Percentiles rank a stretch among this genome's conserved stretches.
These are phyloP conservation scores for Mrakia frigida DNA, from an alignment of 768 basidiomycete genomes.

Conservation along the genomic window DNA sequence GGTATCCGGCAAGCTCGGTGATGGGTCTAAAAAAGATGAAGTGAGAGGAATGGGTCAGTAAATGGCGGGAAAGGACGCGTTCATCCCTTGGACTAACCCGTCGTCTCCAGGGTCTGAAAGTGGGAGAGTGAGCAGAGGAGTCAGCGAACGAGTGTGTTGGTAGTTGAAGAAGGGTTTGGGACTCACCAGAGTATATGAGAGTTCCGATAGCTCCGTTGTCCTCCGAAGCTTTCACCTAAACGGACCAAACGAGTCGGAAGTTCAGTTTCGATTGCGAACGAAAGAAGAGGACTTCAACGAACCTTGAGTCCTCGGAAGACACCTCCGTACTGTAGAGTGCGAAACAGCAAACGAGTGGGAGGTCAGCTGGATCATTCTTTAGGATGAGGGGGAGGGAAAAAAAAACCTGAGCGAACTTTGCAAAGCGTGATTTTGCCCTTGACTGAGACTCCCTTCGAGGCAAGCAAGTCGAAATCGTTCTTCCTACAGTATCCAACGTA, in stretches of 20 bases:
- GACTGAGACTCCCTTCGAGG: slow-evolving; percentile 61
- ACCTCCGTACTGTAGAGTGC: slow-evolving; percentile 39
- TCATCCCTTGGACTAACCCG: slow-evolving; percentile 62
- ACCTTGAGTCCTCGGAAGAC: slow-evolving; percentile 77
- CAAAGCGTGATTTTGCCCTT: slow-evolving; percentile 71
- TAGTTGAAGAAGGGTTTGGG: too few relatives aligned
- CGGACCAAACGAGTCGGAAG: too few relatives aligned
- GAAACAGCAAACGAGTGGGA: not conserved
- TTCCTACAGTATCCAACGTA: slow-evolving; percentile 78
- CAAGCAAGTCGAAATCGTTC: slow-evolving; percentile 65
- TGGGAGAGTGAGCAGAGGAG: too few relatives aligned
- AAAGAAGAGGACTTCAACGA: too few relatives aligned
- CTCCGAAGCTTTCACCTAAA: slow-evolving; percentile 63
- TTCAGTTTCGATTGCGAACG: too few relatives aligned
- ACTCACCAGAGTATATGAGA: slow-evolving; percentile 75
- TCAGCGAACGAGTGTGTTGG: too few relatives aligned
- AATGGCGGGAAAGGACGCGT: not conserved
- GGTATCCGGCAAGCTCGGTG: slow-evolving; percentile 11
- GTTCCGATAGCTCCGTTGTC: slow-evolving; percentile 66
- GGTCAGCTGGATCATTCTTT: too few relatives aligned
- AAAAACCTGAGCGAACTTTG: slow-evolving; percentile 42
- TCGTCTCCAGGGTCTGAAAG: slow-evolving; percentile 87
- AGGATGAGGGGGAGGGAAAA: not conserved
- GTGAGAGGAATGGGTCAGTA: not conserved
- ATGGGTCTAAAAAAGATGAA: not conserved